Conservation (phyloP, 208 protist species). For the Trypanosoma congolense region DNA sequence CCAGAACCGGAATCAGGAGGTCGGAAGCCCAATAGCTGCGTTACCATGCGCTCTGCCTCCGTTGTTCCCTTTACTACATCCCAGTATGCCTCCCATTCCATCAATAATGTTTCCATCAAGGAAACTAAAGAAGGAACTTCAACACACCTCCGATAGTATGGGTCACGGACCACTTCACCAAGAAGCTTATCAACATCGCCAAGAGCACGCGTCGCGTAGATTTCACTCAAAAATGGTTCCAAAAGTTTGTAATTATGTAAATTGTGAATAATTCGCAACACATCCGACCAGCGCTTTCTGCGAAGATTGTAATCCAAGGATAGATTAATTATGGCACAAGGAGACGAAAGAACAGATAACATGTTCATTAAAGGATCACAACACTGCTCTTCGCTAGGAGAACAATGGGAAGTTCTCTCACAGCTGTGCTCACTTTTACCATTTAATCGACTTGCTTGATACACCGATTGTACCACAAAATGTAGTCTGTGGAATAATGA, state of each 20-base stretch:
- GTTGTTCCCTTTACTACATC: slow-evolving; percentile 6
- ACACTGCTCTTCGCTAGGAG: neutral
- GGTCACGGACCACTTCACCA: neutral
- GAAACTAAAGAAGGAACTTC: slow-evolving; percentile 15
- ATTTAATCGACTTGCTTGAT: neutral
- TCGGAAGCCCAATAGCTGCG: neutral
- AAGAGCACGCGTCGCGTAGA: neutral
- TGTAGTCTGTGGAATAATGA: slow-evolving; percentile 18
- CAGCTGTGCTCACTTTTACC: too few relatives aligned
- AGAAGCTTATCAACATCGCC: neutral
- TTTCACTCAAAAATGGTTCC: slow-evolving; percentile 7
- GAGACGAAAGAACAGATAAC: slow-evolving; percentile 16
- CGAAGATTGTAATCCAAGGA: slow-evolving; percentile 16
- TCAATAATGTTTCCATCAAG: slow-evolving; percentile 13
- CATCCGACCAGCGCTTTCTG: slow-evolving; percentile 14
- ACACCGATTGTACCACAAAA: neutral
- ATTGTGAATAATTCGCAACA: slow-evolving; percentile 18
- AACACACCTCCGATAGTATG: slow-evolving; percentile 13
- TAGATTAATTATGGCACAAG: slow-evolving; percentile 20
- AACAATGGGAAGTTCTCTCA: neutral
- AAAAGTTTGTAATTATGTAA: slow-evolving; percentile 14
- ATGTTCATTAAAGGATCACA: neutral
- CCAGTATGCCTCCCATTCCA: slow-evolving; percentile 20
- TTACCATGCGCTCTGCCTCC: neutral
- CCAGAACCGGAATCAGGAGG: neutral